These are phyloP conservation scores for Citrus inodora DNA, from an alignment of 345 rosid genomes.

Conservation along the genomic window DNA sequence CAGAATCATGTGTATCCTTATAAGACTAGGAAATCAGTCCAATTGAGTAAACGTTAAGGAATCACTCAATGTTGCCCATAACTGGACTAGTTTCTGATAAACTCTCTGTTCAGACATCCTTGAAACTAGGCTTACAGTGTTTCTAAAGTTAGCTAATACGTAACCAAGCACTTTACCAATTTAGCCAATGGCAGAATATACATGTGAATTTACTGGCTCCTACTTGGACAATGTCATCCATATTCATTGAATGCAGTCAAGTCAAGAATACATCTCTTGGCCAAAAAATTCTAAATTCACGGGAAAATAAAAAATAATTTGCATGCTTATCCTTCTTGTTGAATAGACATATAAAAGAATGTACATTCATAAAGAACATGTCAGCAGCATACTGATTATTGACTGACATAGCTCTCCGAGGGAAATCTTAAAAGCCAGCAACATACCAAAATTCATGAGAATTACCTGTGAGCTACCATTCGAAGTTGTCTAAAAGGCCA, in stretches of 20 bases:
- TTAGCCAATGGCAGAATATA: background rate
- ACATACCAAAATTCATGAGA: background rate
- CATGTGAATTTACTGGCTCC: background rate
- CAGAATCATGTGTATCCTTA: background rate
- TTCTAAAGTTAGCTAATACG: background rate
- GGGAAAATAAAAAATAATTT: background rate
- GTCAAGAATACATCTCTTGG: background rate
- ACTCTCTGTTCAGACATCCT: background rate
- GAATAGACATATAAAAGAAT: background rate
- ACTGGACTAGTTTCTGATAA: background rate
- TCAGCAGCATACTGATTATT: background rate
- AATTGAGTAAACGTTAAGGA: background rate
- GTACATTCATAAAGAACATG: background rate
- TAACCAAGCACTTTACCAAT: background rate
- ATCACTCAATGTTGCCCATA: background rate
- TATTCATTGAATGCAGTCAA: background rate
- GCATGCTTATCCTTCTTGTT: background rate
- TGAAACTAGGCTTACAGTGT: background rate
- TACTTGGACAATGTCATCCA: background rate
- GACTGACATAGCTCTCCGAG: constrained; percentile 1
- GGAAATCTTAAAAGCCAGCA: background rate
- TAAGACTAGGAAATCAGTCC: background rate
- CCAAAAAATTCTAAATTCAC: background rate
- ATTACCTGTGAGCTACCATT: constrained; percentile 88
- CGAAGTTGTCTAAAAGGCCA: constrained; percentile 99